Evolutionary conservation across 2,329 filamentous ascomycete species (phyloP).

Genomic region (Fusarium oligoseptatum): DNA sequence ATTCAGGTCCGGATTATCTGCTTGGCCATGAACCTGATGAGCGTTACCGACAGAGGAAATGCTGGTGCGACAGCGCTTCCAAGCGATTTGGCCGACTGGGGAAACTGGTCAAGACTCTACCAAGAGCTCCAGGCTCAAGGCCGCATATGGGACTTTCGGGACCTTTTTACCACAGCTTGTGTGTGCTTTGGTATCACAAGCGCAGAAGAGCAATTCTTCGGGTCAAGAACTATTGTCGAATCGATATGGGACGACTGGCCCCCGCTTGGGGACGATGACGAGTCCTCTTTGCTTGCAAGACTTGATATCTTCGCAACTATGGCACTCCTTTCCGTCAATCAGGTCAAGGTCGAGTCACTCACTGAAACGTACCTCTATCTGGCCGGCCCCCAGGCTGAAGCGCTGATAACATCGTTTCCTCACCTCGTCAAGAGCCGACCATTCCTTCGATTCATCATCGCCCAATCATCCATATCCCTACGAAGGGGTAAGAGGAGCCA

Average conservation of each 20-base stretch:
- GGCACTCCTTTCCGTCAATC: not conserved
- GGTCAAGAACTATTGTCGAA: not conserved
- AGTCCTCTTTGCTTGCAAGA: not conserved
- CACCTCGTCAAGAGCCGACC: not conserved
- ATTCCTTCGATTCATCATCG: not conserved
- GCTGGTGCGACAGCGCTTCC: rapidly evolving
- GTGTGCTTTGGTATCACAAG: not conserved
- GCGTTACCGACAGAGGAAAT: not conserved
- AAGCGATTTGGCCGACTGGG: not conserved
- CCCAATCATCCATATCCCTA: not conserved
- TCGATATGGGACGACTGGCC: not conserved
- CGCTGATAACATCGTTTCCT: no score
- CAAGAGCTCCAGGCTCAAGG: not conserved
- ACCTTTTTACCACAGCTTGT: not conserved
- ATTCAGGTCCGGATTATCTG: not conserved
- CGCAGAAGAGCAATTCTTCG: not conserved
- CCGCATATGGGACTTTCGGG: not conserved
- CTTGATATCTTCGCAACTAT: not conserved
- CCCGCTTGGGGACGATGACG: not conserved
- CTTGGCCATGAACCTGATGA: not conserved
- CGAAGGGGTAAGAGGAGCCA: not conserved
- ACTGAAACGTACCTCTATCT: not conserved
- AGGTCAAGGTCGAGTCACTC: not conserved
- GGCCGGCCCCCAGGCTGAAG: no score
- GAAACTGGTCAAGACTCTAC: not conserved